phyloP scores from a whole-genome alignment of 2,329 filamentous ascomycete genomes.

The Huntiella decipiens region DNA sequence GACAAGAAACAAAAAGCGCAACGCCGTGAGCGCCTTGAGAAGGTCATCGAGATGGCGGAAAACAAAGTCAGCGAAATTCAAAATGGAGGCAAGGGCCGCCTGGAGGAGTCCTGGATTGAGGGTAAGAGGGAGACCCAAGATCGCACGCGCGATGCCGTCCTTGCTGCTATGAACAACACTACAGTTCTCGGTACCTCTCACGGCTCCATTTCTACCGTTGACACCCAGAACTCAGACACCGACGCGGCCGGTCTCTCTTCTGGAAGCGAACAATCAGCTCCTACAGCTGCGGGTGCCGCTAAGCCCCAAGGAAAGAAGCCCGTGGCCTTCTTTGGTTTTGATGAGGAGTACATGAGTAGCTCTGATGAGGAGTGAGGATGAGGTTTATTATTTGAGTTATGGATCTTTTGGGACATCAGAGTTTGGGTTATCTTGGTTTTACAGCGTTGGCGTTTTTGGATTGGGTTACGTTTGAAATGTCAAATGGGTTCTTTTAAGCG shows the following conservation, averaged over 20 bases:
- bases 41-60: slow-evolving; percentile 72
- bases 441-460: too few relatives aligned
- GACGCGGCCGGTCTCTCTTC: too few relatives aligned
- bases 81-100: slow-evolving; percentile 44
- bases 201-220: slow-evolving; percentile 23
- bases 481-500: too few relatives aligned
- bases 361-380: slow-evolving; percentile 27
- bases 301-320: slow-evolving; percentile 12
- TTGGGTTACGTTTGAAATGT: too few relatives aligned
- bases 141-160: slow-evolving; percentile 58
- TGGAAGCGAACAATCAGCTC: too few relatives aligned
- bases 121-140: slow-evolving; percentile 80
- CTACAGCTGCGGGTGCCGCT: too few relatives aligned
- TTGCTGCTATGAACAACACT: slow-evolving; percentile 50
- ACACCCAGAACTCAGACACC: too few relatives aligned
- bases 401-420: background rate
- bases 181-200: slow-evolving; percentile 34
- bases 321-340: slow-evolving; percentile 52
- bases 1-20: slow-evolving; percentile 83
- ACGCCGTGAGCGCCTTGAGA: slow-evolving; percentile 66
- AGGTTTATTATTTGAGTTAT: background rate
- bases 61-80: slow-evolving; percentile 66
- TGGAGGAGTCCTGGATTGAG: slow-evolving; percentile 89
- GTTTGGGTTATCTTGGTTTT: background rate
- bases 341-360: slow-evolving; percentile 51